Base-by-base conservation (phyloP, 306 rosid species). In the Morella rubra region DNA sequence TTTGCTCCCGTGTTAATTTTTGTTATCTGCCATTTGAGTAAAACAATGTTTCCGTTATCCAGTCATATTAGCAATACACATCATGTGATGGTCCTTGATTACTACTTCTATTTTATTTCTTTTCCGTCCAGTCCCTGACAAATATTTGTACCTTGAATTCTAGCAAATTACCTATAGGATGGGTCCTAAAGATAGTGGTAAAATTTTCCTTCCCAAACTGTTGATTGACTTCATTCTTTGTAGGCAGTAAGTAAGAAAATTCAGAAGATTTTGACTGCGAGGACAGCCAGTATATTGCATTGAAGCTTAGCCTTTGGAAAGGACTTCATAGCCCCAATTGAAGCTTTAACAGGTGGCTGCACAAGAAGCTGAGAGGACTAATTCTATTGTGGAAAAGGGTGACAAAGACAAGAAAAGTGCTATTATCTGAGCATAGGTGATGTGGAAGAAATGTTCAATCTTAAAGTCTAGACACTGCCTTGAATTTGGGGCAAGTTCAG, bases 341-440 rank as follows among this genome's bases (percentile, higher is more conserved):
- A 95, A 88, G 90, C 97, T 77, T 27, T 92, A 95, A 83, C 99
- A 95, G 77, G 92, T 92, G 77, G 97, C 97, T 77, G 97, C 97
- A 53, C 97, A 92, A 85, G 97, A 95, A 54, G 99, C 97, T 14
- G 99, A 92, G 83, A 90, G 99, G 84, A n/a, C 92, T 47, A 95
- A 95, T 74, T 95, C 81, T 80, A 89, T 92, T 24, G 97, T 92
- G 66, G 97, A 92, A 73, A 90, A 90, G 79, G 97, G 97, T 68
- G 96, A 95, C 50, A 96, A 90, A 85, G 97, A 92, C 87, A 95
- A 92, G 84, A 88, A 45, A 89, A 85, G 99, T 81, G 91, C 97
- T 72, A 73, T 89, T 20, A 88, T 92, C 59, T 87, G 93, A 86
- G 99, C 97, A 72, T 85, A 90, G 96, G 99, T 95, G 68, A 86